Conservation (phyloP, 345 rosid species). For the Carallia brachiata region DNA sequence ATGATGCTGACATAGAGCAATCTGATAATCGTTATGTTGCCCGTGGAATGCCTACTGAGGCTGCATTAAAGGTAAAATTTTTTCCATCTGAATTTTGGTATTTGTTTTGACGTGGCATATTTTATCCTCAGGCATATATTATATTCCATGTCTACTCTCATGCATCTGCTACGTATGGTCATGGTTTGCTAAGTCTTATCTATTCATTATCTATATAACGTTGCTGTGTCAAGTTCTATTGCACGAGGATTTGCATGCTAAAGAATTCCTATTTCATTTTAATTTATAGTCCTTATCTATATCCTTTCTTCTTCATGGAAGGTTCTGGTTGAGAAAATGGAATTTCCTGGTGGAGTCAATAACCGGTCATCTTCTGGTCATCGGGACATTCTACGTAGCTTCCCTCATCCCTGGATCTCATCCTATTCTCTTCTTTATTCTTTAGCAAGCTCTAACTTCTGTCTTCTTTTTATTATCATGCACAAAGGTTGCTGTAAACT, state of each 20-base stretch:
- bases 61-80: slow-evolving; percentile 81
- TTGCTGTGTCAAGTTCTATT: slow-evolving; percentile 4
- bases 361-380: slow-evolving; percentile 36
- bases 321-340: slow-evolving; percentile 98
- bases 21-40: slow-evolving; percentile 65
- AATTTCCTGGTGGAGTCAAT: slow-evolving; percentile 54
- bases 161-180: background rate
- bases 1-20: slow-evolving; percentile 74
- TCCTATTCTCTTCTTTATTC: background rate
- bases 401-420: background rate
- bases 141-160: slow-evolving; percentile 3
- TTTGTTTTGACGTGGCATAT: background rate
- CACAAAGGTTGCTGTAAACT: slow-evolving; percentile 57
- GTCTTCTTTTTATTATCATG: background rate
- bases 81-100: background rate
- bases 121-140: too few species aligned
- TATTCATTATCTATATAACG: slow-evolving; percentile 4
- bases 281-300: background rate
- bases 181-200: background rate
- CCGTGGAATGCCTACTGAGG: slow-evolving; percentile 86
- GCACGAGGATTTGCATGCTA: background rate
- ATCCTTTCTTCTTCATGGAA: slow-evolving; percentile 24
- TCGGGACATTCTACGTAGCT: slow-evolving; percentile 53
- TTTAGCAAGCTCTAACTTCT: background rate
- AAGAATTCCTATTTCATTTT: slow-evolving; percentile 8